phyloP scores from a whole-genome alignment of 192 early-diverging fungal species.

The Ambispora gerdemannii region DNA sequence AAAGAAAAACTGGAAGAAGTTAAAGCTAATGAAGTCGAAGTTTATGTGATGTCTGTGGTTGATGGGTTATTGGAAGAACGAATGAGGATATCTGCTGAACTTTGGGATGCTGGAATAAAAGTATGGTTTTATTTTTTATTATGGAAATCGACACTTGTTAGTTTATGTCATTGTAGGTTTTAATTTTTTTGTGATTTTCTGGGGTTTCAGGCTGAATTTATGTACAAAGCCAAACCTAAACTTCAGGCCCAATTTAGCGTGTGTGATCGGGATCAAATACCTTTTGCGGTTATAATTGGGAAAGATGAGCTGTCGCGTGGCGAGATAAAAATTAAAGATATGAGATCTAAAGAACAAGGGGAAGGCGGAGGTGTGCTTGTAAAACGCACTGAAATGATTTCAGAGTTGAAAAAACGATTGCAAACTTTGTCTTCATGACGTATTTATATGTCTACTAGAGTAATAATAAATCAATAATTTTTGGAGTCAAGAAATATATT shows the following conservation, averaged over 20 bases:
- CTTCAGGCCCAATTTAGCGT: slow-evolving; percentile 72
- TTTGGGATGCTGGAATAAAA: slow-evolving; percentile 90
- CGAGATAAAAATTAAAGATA: slow-evolving; percentile 85
- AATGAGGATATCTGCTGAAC: slow-evolving; percentile 79
- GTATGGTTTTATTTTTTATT: slow-evolving; percentile 19
- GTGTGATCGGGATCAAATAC: slow-evolving; percentile 85
- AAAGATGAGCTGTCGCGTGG: slow-evolving; percentile 74
- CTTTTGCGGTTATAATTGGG: slow-evolving; percentile 87
- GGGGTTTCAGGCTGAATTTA: slow-evolving; percentile 67
- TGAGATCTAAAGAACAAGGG: slow-evolving; percentile 59
- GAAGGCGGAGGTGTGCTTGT: slow-evolving; percentile 57
- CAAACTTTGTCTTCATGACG: no score
- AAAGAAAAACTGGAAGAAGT: slow-evolving; percentile 59
- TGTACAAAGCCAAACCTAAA: slow-evolving; percentile 89
- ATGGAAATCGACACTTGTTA: no score
- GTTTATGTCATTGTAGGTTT: no score
- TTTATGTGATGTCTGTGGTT: slow-evolving; percentile 79
- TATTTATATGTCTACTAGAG: no score
- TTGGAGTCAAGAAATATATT: no score
- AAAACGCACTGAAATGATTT: slow-evolving; percentile 58
- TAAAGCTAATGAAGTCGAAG: slow-evolving; percentile 75
- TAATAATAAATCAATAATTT: no score
- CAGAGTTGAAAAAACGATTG: slow-evolving; percentile 58
- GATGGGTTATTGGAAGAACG: slow-evolving; percentile 85
- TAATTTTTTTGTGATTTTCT: no score